A percentile compares a stretch with the other conserved stretches of the same genome.
Conservation (phyloP, 805 yeast genomes). For the Helenozyma rhizophorensis region DNA sequence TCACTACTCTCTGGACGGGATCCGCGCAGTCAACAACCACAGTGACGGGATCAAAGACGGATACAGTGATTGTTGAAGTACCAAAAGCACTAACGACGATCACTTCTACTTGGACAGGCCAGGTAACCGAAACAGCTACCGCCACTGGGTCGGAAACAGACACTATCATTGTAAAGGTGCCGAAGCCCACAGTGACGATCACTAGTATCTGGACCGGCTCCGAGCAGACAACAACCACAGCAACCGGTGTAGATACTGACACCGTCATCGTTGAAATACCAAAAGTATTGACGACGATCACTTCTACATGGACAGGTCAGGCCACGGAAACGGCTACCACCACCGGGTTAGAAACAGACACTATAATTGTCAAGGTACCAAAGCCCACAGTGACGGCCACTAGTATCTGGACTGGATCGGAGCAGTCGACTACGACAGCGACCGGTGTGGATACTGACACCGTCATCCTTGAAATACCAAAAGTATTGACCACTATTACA, state of each 20-base stretch:
- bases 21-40: too few species aligned
- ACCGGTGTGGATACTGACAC: conserved; percentile 1
- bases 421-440: conserved; percentile 2
- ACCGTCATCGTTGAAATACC: too few species aligned
- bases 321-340: not conserved
- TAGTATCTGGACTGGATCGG: conserved; percentile 3
- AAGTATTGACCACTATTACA: conserved; percentile 5
- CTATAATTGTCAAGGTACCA: conserved; percentile 5
- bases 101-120: conserved; percentile 3
- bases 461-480: conserved; percentile 11
- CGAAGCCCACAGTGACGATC: not conserved
- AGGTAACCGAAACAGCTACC: not conserved
- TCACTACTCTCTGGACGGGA: conserved; percentile 8
- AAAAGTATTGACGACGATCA: not conserved
- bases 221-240: not conserved
- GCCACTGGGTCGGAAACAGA: not conserved
- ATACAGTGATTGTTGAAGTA: too few species aligned
- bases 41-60: too few species aligned
- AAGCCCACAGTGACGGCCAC: conserved; percentile 3
- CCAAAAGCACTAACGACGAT: not conserved
- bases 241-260: too few species aligned
- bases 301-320: conserved; percentile 3
- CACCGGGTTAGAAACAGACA: not conserved
- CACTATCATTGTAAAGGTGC: not conserved
- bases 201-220: not conserved